phyloP scores from a whole-genome alignment of 1,284 basidiomycete species.

The Papiliotrema terrestris region DNA sequence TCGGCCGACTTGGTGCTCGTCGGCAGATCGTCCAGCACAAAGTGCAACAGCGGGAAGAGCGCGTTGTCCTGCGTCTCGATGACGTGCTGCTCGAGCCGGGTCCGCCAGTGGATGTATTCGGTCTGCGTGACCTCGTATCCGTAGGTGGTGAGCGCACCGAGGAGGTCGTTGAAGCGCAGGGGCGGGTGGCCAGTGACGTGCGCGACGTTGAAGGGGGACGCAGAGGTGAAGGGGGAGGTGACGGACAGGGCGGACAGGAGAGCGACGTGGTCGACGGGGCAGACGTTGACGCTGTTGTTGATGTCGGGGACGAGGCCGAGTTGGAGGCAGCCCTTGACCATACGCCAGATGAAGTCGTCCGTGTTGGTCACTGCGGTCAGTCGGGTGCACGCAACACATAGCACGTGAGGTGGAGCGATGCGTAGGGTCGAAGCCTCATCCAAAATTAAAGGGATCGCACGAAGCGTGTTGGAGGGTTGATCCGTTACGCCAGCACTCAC shows the following conservation, averaged over 20 bases:
- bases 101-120: constrained; percentile 91
- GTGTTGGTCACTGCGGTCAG: constrained; percentile 80
- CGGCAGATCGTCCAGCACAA: constrained; percentile 94
- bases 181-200: constrained; percentile 85
- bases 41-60: constrained; percentile 93
- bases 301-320: constrained; percentile 94
- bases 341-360: constrained; percentile 97
- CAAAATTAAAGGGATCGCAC: no score
- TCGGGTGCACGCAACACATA: no score
- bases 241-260: constrained; percentile 64
- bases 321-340: constrained; percentile 97
- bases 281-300: constrained; percentile 98
- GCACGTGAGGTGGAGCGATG: no score
- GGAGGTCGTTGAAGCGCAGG: constrained; percentile 85
- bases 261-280: constrained; percentile 96
- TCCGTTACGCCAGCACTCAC: constrained; percentile 56
- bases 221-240: constrained; percentile 40
- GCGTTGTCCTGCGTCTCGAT: constrained; percentile 93
- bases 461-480: no score
- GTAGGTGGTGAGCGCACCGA: constrained; percentile 70
- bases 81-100: constrained; percentile 89
- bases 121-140: constrained; percentile 75
- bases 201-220: constrained; percentile 60
- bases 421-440: no score
- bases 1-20: constrained; percentile 93